phyloP scores from a whole-genome alignment of 2,329 filamentous ascomycete genomes.

The Calonectria crousiana region DNA sequence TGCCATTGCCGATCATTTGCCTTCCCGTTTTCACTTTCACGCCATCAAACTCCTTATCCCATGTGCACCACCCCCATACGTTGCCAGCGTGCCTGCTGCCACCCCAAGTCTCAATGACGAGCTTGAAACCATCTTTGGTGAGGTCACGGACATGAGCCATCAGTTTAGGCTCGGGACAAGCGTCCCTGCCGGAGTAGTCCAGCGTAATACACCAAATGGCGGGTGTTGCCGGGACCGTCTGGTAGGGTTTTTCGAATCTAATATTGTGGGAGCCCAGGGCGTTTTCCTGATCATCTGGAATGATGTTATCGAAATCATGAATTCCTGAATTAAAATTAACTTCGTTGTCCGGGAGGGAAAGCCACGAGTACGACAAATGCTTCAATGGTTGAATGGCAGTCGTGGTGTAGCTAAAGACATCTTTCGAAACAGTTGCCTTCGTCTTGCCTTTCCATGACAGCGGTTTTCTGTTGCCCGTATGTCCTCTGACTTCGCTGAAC shows the following conservation, averaged over 20 bases:
- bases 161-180: not conserved
- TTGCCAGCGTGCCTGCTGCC: not conserved
- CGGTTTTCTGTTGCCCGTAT: not conserved
- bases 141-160: not conserved
- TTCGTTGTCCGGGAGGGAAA: not conserved
- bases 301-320: not conserved
- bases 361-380: not conserved
- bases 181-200: not conserved
- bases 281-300: not conserved
- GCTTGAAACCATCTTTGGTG: not conserved
- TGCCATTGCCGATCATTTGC: not conserved
- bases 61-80: not conserved
- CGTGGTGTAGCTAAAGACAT: not conserved
- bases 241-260: not conserved
- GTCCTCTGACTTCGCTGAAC: not conserved
- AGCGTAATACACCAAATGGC: not conserved
- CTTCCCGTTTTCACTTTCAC: not conserved
- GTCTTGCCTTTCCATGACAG: not conserved
- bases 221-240: not conserved
- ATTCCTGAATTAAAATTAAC: not conserved
- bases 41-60: not conserved
- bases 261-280: not conserved
- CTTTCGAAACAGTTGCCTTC: not conserved
- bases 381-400: not conserved
- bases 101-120: not conserved